Percentiles rank a stretch among this genome's conserved stretches.
These are phyloP conservation scores for Microbotryum scabiosae DNA, from an alignment of 1,284 basidiomycete species.

Conservation along the genomic window DNA sequence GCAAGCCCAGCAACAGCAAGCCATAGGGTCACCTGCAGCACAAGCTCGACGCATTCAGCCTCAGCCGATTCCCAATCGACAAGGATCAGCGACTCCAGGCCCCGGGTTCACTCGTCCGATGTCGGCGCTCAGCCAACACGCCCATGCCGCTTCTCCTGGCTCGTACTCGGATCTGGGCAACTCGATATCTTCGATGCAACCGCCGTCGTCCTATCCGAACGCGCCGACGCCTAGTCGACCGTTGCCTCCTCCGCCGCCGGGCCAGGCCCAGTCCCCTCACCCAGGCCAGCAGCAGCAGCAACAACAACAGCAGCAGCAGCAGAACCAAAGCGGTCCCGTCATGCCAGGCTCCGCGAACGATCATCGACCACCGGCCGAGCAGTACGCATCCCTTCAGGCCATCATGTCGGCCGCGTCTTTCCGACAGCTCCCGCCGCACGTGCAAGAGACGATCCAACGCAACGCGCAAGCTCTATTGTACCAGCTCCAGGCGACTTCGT, in stretches of 20 bases:
- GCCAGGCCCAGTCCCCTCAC: neutral
- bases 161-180: neutral
- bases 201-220: neutral
- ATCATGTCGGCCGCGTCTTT: constrained; percentile 21
- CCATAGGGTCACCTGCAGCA: too few species aligned
- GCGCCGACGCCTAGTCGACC: neutral
- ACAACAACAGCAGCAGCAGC: neutral
- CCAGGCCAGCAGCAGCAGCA: neutral
- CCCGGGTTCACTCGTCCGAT: neutral
- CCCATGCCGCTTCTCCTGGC: neutral
- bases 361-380: constrained; percentile 5
- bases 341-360: neutral
- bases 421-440: constrained; percentile 12
- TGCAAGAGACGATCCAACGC: constrained; percentile 18
- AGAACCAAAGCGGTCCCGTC: neutral
- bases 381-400: constrained; percentile 16
- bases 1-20: neutral
- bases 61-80: too few species aligned
- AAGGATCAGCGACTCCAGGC: too few species aligned
- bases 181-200: neutral
- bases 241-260: neutral
- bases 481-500: constrained; percentile 16
- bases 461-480: constrained; percentile 15
- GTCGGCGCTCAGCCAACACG: constrained; percentile 5
- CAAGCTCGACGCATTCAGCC: too few species aligned